These are phyloP conservation scores for Saccharum officinarum DNA, from an alignment of 176 grass and related monocot genomes.

Conservation along the genomic window DNA sequence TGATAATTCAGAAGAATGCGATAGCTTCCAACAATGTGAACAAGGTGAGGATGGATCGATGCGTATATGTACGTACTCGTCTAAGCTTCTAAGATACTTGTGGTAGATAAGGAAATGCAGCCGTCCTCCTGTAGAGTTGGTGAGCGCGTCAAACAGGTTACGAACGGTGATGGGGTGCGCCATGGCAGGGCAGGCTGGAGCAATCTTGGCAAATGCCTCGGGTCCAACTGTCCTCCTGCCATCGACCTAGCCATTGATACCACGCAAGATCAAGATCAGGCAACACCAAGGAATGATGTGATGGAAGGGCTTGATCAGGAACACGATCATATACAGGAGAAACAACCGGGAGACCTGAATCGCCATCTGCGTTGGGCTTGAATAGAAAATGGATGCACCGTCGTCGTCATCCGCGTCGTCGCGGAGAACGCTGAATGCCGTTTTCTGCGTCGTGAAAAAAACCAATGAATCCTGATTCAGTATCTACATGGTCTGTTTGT, in stretches of 20 bases:
- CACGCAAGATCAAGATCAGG: neutral
- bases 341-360: slow-evolving; percentile 57
- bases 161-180: slow-evolving; percentile 85
- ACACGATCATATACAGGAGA: neutral
- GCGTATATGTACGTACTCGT: slow-evolving; percentile 44
- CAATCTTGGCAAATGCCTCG: slow-evolving; percentile 84
- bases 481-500: neutral
- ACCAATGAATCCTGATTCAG: neutral
- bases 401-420: slow-evolving; percentile 66
- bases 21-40: neutral
- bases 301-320: neutral
- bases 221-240: slow-evolving; percentile 71
- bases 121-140: slow-evolving; percentile 65
- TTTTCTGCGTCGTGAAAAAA: slow-evolving; percentile 42
- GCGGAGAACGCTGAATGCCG: slow-evolving; percentile 19
- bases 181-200: slow-evolving; percentile 70
- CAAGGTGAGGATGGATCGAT: neutral
- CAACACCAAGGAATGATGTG: neutral
- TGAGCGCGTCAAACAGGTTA: slow-evolving; percentile 85
- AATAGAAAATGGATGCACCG: slow-evolving; percentile 77
- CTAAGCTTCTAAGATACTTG: slow-evolving; percentile 78
- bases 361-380: slow-evolving; percentile 80
- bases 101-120: slow-evolving; percentile 94
- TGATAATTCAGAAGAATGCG: neutral
- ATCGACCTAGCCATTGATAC: slow-evolving; percentile 53